A percentile compares a stretch with the other conserved stretches of the same genome.
Conservation (phyloP, 2,329 filamentous ascomycete species). For the Hymenoscyphus linearis region DNA sequence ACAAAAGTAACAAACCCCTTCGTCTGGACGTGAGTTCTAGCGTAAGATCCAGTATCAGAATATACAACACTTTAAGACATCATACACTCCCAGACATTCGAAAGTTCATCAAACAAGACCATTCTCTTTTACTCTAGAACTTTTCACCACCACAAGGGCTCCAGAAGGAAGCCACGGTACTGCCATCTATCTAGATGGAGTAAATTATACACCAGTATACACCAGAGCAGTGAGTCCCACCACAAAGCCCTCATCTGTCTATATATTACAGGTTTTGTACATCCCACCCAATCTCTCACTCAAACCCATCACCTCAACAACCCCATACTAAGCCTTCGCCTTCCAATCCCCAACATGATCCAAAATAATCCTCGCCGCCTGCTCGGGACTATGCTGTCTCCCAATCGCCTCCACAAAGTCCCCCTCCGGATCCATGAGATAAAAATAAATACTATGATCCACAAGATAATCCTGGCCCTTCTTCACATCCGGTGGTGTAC, state of each 20-base stretch:
- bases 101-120: no score
- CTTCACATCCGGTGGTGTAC: conserved; percentile 81
- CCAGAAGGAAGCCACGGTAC: no score
- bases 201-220: no score
- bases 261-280: neutral
- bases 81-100: no score
- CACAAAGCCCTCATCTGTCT: neutral
- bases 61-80: no score
- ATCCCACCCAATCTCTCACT: neutral
- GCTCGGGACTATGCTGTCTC: conserved; percentile 84
- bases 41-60: no score
- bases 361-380: conserved; percentile 76
- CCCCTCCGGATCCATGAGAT: conserved; percentile 96
- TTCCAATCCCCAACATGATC: conserved; percentile 80
- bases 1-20: no score
- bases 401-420: conserved; percentile 98
- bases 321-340: conserved; percentile 29
- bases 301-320: neutral
- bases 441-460: conserved; percentile 99
- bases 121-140: no score
- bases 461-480: conserved; percentile 95
- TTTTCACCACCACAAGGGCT: no score
- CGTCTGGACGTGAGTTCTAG: no score
- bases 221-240: no score
- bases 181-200: no score